phyloP scores from a whole-genome alignment of 2,329 filamentous ascomycete species.

The Xylariaceae sp. region DNA sequence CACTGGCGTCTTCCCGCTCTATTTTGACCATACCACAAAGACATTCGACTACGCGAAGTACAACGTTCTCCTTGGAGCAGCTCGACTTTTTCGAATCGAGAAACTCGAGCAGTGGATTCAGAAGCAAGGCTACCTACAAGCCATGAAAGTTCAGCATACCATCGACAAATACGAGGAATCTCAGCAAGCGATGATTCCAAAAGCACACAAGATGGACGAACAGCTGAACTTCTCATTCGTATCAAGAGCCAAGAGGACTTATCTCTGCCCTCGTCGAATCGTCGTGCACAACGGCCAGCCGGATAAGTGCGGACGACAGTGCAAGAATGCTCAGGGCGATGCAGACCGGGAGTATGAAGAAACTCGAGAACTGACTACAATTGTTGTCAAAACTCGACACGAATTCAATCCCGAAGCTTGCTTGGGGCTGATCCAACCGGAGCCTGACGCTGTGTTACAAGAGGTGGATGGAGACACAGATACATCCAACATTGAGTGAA shows the following conservation, averaged over 20 bases:
- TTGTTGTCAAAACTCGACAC: constrained; percentile 3
- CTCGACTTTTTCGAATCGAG: constrained; percentile 31
- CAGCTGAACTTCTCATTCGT: constrained; percentile 4
- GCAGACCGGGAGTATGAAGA: constrained; percentile 5
- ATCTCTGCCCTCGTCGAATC: constrained; percentile 32
- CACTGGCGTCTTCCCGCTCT: constrained; percentile 30
- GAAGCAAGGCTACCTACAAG: constrained; percentile 20
- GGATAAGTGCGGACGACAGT: constrained; percentile 14
- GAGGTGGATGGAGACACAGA: too few relatives aligned
- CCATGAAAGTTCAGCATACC: constrained; percentile 15
- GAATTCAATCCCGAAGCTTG: constrained; percentile 4
- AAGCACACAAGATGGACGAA: neutral
- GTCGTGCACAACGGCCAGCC: constrained; percentile 18
- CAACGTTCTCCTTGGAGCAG: constrained; percentile 28
- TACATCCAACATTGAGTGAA: too few relatives aligned
- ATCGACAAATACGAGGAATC: neutral
- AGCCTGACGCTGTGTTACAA: too few relatives aligned
- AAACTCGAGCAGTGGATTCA: constrained; percentile 31
- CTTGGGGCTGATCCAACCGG: neutral
- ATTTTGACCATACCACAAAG: constrained; percentile 27
- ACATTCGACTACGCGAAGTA: constrained; percentile 34
- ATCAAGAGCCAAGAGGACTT: constrained; percentile 36
- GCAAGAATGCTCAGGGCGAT: neutral
- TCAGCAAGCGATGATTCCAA: too few relatives aligned
- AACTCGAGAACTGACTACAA: neutral